Base-by-base conservation (phyloP, 768 basidiomycete genomes). In the Neoboletus subvelutipes region DNA sequence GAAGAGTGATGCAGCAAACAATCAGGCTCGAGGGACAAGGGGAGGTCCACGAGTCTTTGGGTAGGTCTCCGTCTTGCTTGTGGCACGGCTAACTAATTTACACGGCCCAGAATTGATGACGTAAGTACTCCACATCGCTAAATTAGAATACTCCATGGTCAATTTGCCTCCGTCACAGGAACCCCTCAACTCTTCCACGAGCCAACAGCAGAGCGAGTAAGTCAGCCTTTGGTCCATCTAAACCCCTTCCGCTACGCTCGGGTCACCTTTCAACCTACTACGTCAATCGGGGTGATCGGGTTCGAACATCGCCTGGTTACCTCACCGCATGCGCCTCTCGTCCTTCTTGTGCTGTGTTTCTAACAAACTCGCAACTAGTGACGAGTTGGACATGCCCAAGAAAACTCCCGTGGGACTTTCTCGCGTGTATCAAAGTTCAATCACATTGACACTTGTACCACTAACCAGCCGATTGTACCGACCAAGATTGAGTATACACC, bases 311-410 rank as follows among this genome's bases (percentile, higher is more conserved):
- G n/a, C 58, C 67, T 62, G 56, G 63, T 70, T 61, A 70, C 70
- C 58, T 69, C 61, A 72, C 67, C 65, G 57, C 80, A 88, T 90
- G 87, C 78, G 69, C 71, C 73, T 86, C 69, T 80, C 77, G 64
- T 82, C 80, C 61, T 70, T 87, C 40, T 70, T 86, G 69, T 87
- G 86, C 72, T 88, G 84, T 68, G 77, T 77, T 72, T 81, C 85
- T 80, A 76, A 81, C 74, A 71, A 75, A 65, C 72, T 75, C 71
- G 66, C 74, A 63, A 74, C 77, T 74, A 83, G 83, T 67, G 78
- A 83, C 65, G 78, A 77, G 58, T 76, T 76, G 60, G 68, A 70
- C 28, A 64, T 63, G 18, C 63, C 60, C n/a, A 71, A 70, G 60
- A 72, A 71, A 52, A 33, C 57, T 63, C 70, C 71, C 41, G 62